Evolutionary conservation across 1,284 basidiomycete species (phyloP), one percentile per base, ranked within the genome.

Genomic region (Trichosporon inkin): DNA sequence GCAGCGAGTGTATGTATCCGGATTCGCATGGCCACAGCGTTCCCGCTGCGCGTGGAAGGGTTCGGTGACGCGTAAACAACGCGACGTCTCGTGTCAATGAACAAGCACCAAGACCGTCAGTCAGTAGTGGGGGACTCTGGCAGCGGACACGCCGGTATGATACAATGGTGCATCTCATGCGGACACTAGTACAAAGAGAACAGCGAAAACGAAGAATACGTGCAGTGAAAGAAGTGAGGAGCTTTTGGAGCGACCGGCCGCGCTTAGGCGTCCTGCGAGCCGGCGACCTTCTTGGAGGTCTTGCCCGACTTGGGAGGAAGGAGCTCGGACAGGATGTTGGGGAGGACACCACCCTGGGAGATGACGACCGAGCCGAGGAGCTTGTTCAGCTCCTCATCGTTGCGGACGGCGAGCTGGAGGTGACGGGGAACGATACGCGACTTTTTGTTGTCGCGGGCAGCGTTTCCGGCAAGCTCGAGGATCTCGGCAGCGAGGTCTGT

Each of bases 381-480:
- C 64, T 68, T 71, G 70, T 67, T 74, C 61, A 79, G 70, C 86
- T 90, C 88, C 71, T 90, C 88, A 63, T 90, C 89, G 78, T 90
- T 90, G 68, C 90, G 84, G 79, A 94, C 91, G 68, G 90, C 91
- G 64, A 93, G 87, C 77, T 92, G 90, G 61, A 93, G 78, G 80
- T 93, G 90, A 76, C 91, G 86, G 62, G 91, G 91, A 16, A 92
- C 88, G 75, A 93, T 92, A 86, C 90, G 90, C 73, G 89, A 88
- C 83, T 92, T 83, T 73, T 78, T 76, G 73, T 79, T 78, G 78
- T 81, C 79, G 68, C 79, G 78, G 70, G 80, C 77, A 52, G 88
- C 89, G 80, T 90, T 90, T 60, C 90, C 90, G 55, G 90, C 89
- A 57, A 92, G 82, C 80, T 93, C 90, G 62, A 92, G 85, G 70